Base-by-base conservation (phyloP, 495 filamentous ascomycete genomes). In the Penicillium flavigenum region DNA sequence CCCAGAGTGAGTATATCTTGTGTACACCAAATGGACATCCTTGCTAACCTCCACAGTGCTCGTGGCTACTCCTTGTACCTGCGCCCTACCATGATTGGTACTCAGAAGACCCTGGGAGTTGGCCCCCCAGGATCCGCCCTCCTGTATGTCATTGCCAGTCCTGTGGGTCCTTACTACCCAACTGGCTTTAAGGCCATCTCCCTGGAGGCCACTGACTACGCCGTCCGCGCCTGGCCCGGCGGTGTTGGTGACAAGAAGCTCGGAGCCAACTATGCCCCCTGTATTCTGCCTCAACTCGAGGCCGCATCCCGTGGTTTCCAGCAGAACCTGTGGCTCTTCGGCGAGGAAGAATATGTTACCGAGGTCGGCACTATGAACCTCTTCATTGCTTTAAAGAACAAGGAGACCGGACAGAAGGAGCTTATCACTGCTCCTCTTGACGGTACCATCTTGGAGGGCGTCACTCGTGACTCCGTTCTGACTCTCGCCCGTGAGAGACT, bases 301-400 rank as follows among this genome's bases (percentile, higher is more conserved):
- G 94, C 94, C 17, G 92, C 93, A 27, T 85, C 82, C 58, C 82
- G 90, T 17, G 94, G 94, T 32, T 96, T 89, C 82, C 93, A 98
- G 73, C 94, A 98, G 81, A 98, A 98, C 72, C 79, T 98, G 50
- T 98, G 94, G 94, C 77, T 98, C 32, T 98, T 98, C 65, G 90
- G 90, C 32, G 86, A 93, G 59, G 91, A 98, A 74, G 90, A 96
- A 62, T 95, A 85, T 64, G 85, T 96, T 36, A 98, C 95, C 32
- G 94, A 98, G 74, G 94, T 94, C 32, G 94, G 94, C 54, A 96
- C 95, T 32, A 98, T 98, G 94, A 98, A 98, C 72, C 83, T 98
- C 58, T 98, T 98, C 67, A 83, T 87, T 9, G 90, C 88, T 12
- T 69, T 96, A 60, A 81, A 81, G 71, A 84, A 91, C 74, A 88